These are phyloP conservation scores for Leccinum olivaceopallidum DNA, from an alignment of 768 basidiomycete genomes.

Conservation along the genomic window DNA sequence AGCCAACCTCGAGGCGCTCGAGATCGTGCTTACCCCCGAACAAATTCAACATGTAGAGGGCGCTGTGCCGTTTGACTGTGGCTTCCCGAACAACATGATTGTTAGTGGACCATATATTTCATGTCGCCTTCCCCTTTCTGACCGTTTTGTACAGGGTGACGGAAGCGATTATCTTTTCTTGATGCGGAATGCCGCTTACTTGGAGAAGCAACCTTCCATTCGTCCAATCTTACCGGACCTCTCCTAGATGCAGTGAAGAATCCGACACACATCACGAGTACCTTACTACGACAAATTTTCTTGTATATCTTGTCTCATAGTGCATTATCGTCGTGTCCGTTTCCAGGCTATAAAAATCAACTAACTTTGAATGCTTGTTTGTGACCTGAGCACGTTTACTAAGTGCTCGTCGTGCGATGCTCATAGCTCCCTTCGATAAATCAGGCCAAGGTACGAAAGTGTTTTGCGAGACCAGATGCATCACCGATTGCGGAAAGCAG, in stretches of 20 bases:
- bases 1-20: slow-evolving; percentile 33
- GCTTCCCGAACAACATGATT: slow-evolving; percentile 38
- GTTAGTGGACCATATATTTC: neutral
- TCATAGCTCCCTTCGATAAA: neutral
- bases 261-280: neutral
- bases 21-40: no score
- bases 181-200: slow-evolving; percentile 11
- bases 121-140: neutral
- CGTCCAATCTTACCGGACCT: slow-evolving; percentile 9
- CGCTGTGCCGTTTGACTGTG: slow-evolving; percentile 43
- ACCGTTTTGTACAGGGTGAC: slow-evolving; percentile 24
- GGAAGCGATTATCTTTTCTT: slow-evolving; percentile 19
- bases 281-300: neutral
- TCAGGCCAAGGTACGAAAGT: neutral
- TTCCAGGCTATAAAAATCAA: neutral
- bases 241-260: neutral
- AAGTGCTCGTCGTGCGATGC: neutral
- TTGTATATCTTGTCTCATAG: neutral
- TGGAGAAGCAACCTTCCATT: slow-evolving; percentile 23
- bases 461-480: neutral
- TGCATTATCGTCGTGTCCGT: neutral
- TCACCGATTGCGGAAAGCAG: neutral
- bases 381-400: neutral
- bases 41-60: slow-evolving; percentile 44
- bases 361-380: neutral